These are phyloP conservation scores for Trichoderma afroharzianum DNA, from an alignment of 2,329 filamentous ascomycete genomes.

Conservation along the genomic window DNA sequence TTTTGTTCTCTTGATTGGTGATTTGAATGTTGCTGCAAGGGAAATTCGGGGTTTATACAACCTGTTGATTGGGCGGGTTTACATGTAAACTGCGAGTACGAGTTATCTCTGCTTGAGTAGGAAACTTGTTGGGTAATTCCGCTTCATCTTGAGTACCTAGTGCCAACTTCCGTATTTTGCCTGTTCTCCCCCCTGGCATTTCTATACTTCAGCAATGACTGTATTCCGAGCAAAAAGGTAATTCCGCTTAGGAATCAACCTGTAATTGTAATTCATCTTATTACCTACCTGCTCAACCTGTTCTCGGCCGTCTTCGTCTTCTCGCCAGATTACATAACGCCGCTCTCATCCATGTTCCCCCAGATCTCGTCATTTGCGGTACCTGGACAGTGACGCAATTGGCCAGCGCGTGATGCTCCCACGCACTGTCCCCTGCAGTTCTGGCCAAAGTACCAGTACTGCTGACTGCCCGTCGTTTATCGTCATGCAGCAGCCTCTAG, in stretches of 20 bases:
- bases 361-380: conserved; percentile 7
- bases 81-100: background rate
- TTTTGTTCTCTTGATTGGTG: background rate
- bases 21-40: background rate
- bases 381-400: conserved; percentile 10
- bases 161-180: background rate
- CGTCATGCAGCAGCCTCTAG: conserved; percentile 9
- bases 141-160: background rate
- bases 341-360: background rate
- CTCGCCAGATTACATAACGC: background rate
- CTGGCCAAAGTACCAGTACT: conserved; percentile 1
- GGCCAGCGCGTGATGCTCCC: conserved; percentile 14
- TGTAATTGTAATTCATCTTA: background rate
- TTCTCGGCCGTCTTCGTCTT: background rate
- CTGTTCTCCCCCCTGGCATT: background rate
- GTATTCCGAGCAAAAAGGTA: background rate
- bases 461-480: conserved; percentile 11
- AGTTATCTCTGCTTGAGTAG: background rate
- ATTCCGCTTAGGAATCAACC: background rate
- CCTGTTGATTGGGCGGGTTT: background rate
- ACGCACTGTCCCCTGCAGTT: conserved; percentile 12
- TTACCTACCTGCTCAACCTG: background rate
- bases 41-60: background rate
- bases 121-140: background rate
- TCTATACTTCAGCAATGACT: background rate